phyloP scores from a whole-genome alignment of 2,329 filamentous ascomycete genomes.

The Curvularia hawaiiensis region DNA sequence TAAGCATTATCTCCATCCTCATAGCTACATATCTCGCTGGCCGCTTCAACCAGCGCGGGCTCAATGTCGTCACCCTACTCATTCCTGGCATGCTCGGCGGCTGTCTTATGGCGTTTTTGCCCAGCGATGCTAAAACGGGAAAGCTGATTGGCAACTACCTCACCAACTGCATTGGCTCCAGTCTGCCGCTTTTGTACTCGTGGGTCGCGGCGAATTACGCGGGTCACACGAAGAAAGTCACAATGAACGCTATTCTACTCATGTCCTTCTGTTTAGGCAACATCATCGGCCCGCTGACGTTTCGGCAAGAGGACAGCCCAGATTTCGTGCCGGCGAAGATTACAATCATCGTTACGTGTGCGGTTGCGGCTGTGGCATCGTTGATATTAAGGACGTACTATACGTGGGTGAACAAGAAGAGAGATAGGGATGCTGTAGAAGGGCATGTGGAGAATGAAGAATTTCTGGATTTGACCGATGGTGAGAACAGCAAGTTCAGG shows the following conservation, averaged over 20 bases:
- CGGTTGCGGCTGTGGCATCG: conserved; percentile 50
- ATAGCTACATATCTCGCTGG: conserved; percentile 31
- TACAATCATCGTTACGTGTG: conserved; percentile 33
- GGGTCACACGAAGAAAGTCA: conserved; percentile 55
- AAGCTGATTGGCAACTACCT: conserved; percentile 49
- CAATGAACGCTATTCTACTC: conserved; percentile 57
- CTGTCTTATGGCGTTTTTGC: conserved; percentile 30
- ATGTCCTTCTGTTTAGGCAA: conserved; percentile 52
- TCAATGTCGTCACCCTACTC: conserved; percentile 24
- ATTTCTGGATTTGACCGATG: conserved; percentile 47
- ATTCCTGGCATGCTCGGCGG: conserved; percentile 29
- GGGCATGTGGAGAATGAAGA: conserved; percentile 33
- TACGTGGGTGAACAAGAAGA: conserved; percentile 38
- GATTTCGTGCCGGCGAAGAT: conserved; percentile 54
- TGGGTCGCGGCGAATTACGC: conserved; percentile 56
- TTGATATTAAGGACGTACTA: conserved; percentile 35
- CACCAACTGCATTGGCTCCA: conserved; percentile 50
- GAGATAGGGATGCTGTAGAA: conserved; percentile 22
- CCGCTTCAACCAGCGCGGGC: conserved; percentile 30
- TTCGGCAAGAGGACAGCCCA: conserved; percentile 43
- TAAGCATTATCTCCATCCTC: conserved; percentile 32
- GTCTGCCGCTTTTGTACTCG: conserved; percentile 38
- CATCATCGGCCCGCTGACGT: conserved; percentile 51
- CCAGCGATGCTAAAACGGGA: conserved; percentile 17
- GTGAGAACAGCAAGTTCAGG: conserved; percentile 36